Conservation (phyloP, 257 asterid species). For the Solanum peruvianum region DNA sequence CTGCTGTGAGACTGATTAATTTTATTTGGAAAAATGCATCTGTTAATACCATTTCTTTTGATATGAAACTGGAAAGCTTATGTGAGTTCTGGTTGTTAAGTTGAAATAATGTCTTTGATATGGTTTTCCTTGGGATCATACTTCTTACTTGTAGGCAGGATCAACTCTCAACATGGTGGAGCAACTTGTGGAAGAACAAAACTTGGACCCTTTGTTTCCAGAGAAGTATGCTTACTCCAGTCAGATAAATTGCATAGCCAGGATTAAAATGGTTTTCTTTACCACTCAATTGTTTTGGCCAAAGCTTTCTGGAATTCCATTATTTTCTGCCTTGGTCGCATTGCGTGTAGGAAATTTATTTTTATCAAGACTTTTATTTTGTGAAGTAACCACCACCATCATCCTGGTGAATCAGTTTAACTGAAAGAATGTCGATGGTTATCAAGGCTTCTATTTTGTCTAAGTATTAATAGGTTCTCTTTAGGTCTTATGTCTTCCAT, state of each 20-base stretch:
- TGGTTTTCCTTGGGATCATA: background rate
- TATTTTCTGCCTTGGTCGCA: background rate
- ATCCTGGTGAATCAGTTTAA: background rate
- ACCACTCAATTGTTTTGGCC: background rate
- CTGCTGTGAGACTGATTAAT: background rate
- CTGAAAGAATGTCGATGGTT: background rate
- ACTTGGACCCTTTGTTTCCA: conserved; percentile 43
- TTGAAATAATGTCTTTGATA: background rate
- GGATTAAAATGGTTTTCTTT: background rate
- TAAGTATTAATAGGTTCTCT: background rate
- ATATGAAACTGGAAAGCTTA: background rate
- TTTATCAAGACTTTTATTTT: background rate
- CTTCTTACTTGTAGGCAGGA: conserved; percentile 38
- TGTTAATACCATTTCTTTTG: background rate
- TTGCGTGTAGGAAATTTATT: background rate
- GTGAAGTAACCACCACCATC: background rate
- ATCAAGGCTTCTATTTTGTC: background rate
- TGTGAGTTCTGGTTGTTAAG: background rate
- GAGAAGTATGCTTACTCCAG: conserved; percentile 18
- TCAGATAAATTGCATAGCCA: background rate
- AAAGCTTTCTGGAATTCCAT: background rate
- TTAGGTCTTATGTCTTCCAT: background rate
- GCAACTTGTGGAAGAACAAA: conserved; percentile 70
- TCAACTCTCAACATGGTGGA: conserved; percentile 50
- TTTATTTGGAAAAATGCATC: background rate